Evolutionary conservation across 2,329 filamentous ascomycete genomes (phyloP).

Genomic region (Alternaria incomplexa): DNA sequence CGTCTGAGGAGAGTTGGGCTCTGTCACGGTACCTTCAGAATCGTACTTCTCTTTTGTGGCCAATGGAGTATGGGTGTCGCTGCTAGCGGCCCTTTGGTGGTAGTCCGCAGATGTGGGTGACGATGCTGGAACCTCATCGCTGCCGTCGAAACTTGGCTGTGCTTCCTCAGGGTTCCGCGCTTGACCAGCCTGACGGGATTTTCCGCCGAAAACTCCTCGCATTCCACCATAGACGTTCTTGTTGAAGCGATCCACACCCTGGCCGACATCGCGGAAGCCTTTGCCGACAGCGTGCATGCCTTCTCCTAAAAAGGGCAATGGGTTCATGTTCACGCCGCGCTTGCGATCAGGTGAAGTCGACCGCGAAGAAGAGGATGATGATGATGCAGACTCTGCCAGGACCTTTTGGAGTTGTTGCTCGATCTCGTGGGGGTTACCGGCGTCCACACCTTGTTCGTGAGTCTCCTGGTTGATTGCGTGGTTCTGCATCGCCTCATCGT

Average conservation of each 20-base stretch:
- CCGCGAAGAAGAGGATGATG: slow-evolving; percentile 43
- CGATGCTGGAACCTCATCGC: slow-evolving; percentile 23
- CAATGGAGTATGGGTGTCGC: slow-evolving; percentile 41
- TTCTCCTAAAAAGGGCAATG: slow-evolving; percentile 58
- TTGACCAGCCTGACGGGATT: slow-evolving; percentile 7
- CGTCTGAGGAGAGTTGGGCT: slow-evolving; percentile 31
- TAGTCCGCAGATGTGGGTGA: slow-evolving; percentile 41
- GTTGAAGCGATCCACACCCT: slow-evolving; percentile 49
- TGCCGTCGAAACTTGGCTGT: slow-evolving; percentile 26
- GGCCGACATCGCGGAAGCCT: slow-evolving; percentile 59
- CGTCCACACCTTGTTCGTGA: slow-evolving; percentile 59
- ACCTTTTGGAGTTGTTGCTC: slow-evolving; percentile 58
- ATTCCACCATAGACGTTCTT: slow-evolving; percentile 49
- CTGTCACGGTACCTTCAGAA: slow-evolving; percentile 25
- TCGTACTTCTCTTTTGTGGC: slow-evolving; percentile 33
- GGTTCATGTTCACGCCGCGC: slow-evolving; percentile 36
- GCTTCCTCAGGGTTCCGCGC: slow-evolving; percentile 17
- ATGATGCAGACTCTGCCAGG: slow-evolving; percentile 44
- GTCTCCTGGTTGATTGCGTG: slow-evolving; percentile 60
- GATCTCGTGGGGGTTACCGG: slow-evolving; percentile 63
- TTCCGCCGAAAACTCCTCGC: slow-evolving; percentile 39
- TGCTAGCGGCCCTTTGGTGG: slow-evolving; percentile 33
- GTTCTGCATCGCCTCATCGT: slow-evolving; percentile 69
- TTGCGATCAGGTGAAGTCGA: slow-evolving; percentile 44
- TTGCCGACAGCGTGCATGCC: slow-evolving; percentile 50